Percentiles rank a stretch among this genome's conserved stretches.
phyloP scores from a whole-genome alignment of 164 flowering plant species.

The Platanus orientalis region DNA sequence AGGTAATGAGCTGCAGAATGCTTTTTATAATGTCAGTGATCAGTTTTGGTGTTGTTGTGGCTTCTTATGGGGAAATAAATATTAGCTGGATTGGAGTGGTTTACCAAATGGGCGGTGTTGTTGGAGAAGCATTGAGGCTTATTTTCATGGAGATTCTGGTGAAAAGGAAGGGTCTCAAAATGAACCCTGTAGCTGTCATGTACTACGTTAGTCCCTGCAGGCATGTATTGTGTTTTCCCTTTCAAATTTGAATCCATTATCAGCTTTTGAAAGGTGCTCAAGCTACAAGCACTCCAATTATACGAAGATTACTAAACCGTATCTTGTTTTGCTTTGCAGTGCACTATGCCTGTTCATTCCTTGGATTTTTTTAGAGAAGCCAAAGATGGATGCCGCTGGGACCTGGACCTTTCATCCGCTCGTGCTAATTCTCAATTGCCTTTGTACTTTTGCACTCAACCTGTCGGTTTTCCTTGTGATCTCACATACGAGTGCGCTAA shows the following conservation, averaged over 20 bases:
- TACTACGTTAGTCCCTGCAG: constrained; percentile 99
- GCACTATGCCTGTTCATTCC: constrained; percentile 91
- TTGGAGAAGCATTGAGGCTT: constrained; percentile 96
- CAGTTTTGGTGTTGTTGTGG: constrained; percentile 94
- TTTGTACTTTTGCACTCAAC: constrained; percentile 96
- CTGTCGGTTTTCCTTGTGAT: constrained; percentile 97
- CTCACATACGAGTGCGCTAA: constrained; percentile 94
- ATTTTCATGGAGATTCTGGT: constrained; percentile 98
- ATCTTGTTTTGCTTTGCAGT: constrained; percentile 42
- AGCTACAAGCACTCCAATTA: background rate
- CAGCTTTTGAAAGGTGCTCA: background rate
- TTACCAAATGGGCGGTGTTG: constrained; percentile 99
- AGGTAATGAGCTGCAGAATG: constrained; percentile 91
- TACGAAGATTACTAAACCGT: background rate
- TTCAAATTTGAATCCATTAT: background rate
- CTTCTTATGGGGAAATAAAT: constrained; percentile 93
- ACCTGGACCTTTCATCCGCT: constrained; percentile 79
- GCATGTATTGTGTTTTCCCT: constrained; percentile 30
- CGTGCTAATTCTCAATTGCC: constrained; percentile 67
- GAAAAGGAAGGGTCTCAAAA: constrained; percentile 82
- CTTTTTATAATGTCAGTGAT: constrained; percentile 91
- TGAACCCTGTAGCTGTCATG: constrained; percentile 91
- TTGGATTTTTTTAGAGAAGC: constrained; percentile 91
- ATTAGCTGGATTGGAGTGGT: constrained; percentile 95
- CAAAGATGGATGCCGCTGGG: constrained; percentile 77